Conservation (phyloP, 768 basidiomycete genomes). For the Pleurotus salmoneostramineus region DNA sequence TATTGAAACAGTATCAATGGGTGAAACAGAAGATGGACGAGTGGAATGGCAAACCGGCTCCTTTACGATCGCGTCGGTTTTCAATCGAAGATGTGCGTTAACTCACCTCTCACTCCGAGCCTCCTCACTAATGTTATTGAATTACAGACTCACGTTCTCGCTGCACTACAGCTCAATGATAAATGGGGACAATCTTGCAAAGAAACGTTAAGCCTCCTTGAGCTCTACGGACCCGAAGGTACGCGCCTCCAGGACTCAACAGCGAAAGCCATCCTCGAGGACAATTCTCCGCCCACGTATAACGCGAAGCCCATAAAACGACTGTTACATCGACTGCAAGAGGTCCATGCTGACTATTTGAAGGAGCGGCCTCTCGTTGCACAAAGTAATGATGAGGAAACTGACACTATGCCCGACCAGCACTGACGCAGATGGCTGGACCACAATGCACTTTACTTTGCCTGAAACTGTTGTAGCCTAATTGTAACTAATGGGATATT, state of each 20-base stretch:
- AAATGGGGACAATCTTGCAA: slow-evolving; percentile 43
- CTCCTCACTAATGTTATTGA: not conserved
- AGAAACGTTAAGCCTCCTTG: slow-evolving; percentile 47
- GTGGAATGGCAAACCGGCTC: slow-evolving; percentile 38
- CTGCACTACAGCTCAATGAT: slow-evolving; percentile 42
- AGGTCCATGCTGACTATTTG: slow-evolving; percentile 43
- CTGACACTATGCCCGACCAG: not conserved
- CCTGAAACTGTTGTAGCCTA: no score
- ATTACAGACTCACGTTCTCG: slow-evolving; percentile 47
- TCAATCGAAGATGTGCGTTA: slow-evolving; percentile 44
- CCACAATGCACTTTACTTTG: no score
- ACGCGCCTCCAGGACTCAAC: slow-evolving; percentile 41
- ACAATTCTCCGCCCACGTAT: slow-evolving; percentile 34
- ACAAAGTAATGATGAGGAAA: not conserved
- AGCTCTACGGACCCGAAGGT: slow-evolving; percentile 55
- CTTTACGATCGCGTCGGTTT: slow-evolving; percentile 27
- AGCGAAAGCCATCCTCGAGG: slow-evolving; percentile 48
- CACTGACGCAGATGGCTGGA: not conserved
- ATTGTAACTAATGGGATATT: not conserved
- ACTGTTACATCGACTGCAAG: slow-evolving; percentile 44
- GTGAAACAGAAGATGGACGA: slow-evolving; percentile 46
- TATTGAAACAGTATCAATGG: slow-evolving; percentile 47
- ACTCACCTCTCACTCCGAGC: not conserved
- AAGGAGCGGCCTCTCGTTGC: slow-evolving; percentile 17
- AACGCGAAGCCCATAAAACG: slow-evolving; percentile 43